Percentiles rank a stretch among this genome's conserved stretches.
Conservation (phyloP, 75 land plant genomes). For the Cryptomeria japonica region DNA sequence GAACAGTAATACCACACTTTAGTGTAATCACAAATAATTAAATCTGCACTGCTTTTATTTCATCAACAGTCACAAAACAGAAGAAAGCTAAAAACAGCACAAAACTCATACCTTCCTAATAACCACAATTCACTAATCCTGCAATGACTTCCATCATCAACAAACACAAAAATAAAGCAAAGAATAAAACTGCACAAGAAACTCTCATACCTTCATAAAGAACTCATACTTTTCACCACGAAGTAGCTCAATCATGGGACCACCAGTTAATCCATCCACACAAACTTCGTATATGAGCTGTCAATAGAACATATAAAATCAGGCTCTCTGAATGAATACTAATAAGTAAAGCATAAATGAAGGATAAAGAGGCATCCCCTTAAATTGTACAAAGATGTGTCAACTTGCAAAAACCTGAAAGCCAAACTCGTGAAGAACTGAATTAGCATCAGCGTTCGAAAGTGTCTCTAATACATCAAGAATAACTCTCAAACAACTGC, state of each 20-base stretch:
- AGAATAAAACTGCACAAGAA: neutral
- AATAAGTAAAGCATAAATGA: neutral
- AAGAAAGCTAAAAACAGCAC: neutral
- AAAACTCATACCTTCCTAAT: slow-evolving; percentile 58
- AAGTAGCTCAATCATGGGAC: slow-evolving; percentile 73
- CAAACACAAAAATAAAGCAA: neutral
- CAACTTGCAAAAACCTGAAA: slow-evolving; percentile 63
- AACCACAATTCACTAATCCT: slow-evolving; percentile 30
- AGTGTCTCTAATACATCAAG: slow-evolving; percentile 80
- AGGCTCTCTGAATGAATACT: neutral
- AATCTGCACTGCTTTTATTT: neutral
- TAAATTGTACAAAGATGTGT: neutral
- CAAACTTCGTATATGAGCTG: slow-evolving; percentile 95
- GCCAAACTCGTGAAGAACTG: slow-evolving; percentile 83
- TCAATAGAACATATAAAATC: neutral
- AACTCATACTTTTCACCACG: slow-evolving; percentile 79
- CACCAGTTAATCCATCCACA: slow-evolving; percentile 72
- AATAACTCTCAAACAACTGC: slow-evolving; percentile 90
- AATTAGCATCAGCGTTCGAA: slow-evolving; percentile 76
- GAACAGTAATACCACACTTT: neutral
- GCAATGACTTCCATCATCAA: neutral
- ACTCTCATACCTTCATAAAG: slow-evolving; percentile 67
- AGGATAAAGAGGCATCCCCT: neutral
- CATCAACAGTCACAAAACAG: neutral
- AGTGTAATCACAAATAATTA: neutral